Evolutionary conservation across 345 rosid genomes (phyloP), one percentile per base, ranked within the genome.

Genomic region (Pugionium dolabratum): DNA sequence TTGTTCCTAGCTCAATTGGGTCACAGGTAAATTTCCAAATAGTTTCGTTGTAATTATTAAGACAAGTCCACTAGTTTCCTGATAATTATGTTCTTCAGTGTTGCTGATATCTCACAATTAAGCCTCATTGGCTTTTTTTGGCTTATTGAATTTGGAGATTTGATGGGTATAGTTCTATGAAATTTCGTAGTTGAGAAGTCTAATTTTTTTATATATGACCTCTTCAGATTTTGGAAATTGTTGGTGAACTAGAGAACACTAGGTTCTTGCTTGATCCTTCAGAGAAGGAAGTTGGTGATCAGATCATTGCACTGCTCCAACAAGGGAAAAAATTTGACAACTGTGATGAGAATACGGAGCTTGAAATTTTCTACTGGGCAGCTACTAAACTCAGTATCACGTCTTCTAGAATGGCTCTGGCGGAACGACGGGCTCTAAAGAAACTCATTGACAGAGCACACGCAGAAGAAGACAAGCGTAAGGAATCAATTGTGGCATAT

Each of bases 241-340:
- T 82, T 25, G 73, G 70, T 67, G 98, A 95, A 61, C 83, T 95
- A 9, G 91, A 85, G 80, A 77, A 68, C 51, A 79, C 77, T 4
- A 79, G 66, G 33, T 91, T 95, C 73, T 77, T 80, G 6, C 87
- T 89, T 47, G 86, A 83, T 74, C 85, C 84, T 4, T 79, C 51
- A 4, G 99, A 95, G 86, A 95, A 95, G 54, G 95, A 91, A 86
- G 92, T 89, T 30, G 99, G 99, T 4, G 94, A 91, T 72, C 91
- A 87, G 43, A 83, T 95, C 64, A 84, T 95, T 51, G 66, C 81
- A n/a, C 66, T 95, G 66, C 91, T 95, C 36, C 99, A 91, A 80
- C 95, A 91, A 68, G 97, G 94, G 66, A 82, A 87, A 69, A 91
- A 86, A 69, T 89, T 86, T 50, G 86, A 83, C 49, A 78, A 78